A percentile compares a stretch with the other conserved stretches of the same genome.
phyloP scores from a whole-genome alignment of 2,329 filamentous ascomycete genomes.

The Diaporthe citrichinensis region DNA sequence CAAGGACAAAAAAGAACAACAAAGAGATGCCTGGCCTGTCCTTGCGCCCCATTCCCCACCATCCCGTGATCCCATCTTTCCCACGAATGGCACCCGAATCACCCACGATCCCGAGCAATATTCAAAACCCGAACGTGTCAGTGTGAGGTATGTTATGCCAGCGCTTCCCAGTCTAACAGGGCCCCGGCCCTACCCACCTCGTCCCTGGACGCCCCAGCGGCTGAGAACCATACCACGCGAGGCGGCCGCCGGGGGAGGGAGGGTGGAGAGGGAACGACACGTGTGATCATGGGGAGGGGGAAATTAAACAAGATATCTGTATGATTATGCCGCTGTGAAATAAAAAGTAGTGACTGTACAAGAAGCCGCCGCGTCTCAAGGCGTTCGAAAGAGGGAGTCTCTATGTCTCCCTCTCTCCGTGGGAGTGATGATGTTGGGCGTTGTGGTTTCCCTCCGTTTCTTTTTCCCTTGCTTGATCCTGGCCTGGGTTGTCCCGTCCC shows the following conservation, averaged over 20 bases:
- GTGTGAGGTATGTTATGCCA: slow-evolving; percentile 15
- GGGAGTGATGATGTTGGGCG: slow-evolving; percentile 20
- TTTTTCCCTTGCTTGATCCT: slow-evolving; percentile 10
- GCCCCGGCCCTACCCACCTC: not conserved
- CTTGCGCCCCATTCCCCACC: not conserved
- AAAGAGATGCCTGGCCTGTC: slow-evolving; percentile 8
- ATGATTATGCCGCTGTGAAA: slow-evolving; percentile 26
- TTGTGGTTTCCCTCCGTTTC: slow-evolving; percentile 18
- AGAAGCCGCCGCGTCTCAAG: slow-evolving; percentile 33
- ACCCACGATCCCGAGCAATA: not conserved
- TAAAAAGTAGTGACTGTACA: slow-evolving; percentile 35
- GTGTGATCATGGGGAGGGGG: not conserved
- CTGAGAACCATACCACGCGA: not conserved
- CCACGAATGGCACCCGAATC: not conserved
- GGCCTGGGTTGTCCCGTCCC: not conserved
- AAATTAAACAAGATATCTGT: not conserved
- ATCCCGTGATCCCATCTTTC: slow-evolving; percentile 19
- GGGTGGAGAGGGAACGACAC: not conserved
- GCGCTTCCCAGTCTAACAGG: not conserved
- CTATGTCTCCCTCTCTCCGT: not conserved
- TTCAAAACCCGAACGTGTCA: slow-evolving; percentile 28
- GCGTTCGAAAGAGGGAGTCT: not conserved
- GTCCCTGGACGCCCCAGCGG: not conserved
- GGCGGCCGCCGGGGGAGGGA: not conserved
- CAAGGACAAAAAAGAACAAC: not conserved